Base-by-base conservation (phyloP, 164 flowering plant species). In the Buxus sempervirens region DNA sequence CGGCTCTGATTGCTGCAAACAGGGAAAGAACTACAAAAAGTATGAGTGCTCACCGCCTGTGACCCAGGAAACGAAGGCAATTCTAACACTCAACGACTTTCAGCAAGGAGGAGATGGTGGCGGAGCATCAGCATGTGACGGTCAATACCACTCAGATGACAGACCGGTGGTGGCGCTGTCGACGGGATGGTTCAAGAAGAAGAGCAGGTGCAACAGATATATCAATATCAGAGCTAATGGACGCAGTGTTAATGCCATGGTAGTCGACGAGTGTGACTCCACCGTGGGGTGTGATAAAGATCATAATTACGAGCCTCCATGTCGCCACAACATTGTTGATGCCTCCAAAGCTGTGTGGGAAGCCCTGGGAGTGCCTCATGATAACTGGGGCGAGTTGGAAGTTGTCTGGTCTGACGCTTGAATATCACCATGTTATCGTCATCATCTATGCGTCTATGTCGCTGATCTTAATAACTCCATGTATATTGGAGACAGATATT, bases 311-410 rank as follows among this genome's bases (percentile, higher is more conserved):
- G 48, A 61, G 15, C 63, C 49, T 19, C 63, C 63, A 15, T 82
- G 85, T 10, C 1, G 19, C 13, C 73, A 80, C 28, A 72, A 80
- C 42, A 69, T 80, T 23, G 83, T 80, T 21, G 85, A 77, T 63
- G 83, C 71, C 4, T 82, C 83, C 0, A 55, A 64, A 16, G 80
- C 80, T 13, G 85, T 80, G 36, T 82, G 85, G 85, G 45, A 42
- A 0, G 80, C 65, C 51, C 53, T 81, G 53, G 80, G 82, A 18
- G 55, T 81, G 2, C n/a, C n/a, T n/a, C n/a, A n/a, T n/a, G n/a
- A n/a, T n/a, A n/a, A n/a, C n/a, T n/a, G n/a, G n/a, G n/a, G n/a
- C n/a, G n/a, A n/a, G n/a, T n/a, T n/a, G n/a, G n/a, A n/a, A n/a
- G n/a, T n/a, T n/a, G n/a, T n/a, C n/a, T n/a, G n/a, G n/a, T n/a